Percentiles rank a stretch among this genome's conserved stretches.
Evolutionary conservation across 345 rosid genomes (phyloP).

Genomic region (Trapa bicornis): DNA sequence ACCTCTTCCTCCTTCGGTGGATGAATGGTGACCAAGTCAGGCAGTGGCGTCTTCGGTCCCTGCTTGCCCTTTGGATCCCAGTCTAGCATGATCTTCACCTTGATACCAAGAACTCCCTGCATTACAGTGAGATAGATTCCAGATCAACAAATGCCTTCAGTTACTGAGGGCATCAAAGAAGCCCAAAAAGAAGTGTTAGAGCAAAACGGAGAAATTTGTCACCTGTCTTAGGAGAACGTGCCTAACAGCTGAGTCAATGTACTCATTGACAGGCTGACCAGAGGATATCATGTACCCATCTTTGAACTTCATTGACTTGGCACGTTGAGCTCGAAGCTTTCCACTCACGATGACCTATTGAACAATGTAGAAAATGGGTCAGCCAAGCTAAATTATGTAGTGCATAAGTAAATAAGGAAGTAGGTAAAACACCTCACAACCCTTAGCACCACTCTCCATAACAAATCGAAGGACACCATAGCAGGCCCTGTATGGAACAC

Average conservation of each 20-base stretch:
- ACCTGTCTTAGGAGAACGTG: constrained; percentile 41
- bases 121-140: too few species aligned
- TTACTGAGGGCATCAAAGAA: neutral
- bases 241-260: constrained; percentile 33
- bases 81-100: constrained; percentile 36
- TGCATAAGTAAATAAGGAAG: neutral
- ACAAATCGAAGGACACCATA: constrained; percentile 26
- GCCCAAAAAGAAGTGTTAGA: neutral
- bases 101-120: constrained; percentile 34
- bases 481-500: constrained; percentile 20
- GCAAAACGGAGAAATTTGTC: neutral
- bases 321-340: constrained; percentile 31
- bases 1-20: constrained; percentile 32
- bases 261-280: constrained; percentile 30
- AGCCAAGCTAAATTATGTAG: neutral
- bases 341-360: constrained; percentile 32
- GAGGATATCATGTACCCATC: constrained; percentile 43
- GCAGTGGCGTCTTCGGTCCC: constrained; percentile 26
- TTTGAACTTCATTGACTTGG: constrained; percentile 35
- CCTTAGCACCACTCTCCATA: constrained; percentile 39
- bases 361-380: neutral
- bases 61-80: constrained; percentile 38
- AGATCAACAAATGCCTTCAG: neutral
- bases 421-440: constrained; percentile 21
- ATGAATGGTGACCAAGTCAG: constrained; percentile 31